Evolutionary conservation across 2,329 filamentous ascomycete genomes (phyloP), one percentile per base, ranked within the genome.

Genomic region (Phialocephala subalpina): DNA sequence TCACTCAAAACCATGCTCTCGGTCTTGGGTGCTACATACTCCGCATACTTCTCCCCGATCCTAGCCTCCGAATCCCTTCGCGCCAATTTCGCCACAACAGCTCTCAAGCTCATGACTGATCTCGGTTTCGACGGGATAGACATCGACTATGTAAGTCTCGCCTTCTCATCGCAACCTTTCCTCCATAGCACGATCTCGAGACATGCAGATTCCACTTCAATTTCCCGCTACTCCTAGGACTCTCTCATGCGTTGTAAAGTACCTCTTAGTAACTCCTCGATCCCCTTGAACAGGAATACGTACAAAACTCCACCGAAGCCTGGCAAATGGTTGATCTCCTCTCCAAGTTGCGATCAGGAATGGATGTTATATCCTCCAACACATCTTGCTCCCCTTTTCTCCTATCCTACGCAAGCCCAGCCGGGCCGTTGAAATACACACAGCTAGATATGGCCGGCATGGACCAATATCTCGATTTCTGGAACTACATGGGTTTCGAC

Each of bases 11-110:
- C 91, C 1, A 81, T 96, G 33, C 83, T 97, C 9, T 92, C 88
- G 52, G 92, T 97, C 70, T 93, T 93, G 57, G 93, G 93, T 33
- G 95, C 91, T 90, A 93, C 91, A 0, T 95, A 93, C 79, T 92
- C 90, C 1, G 81, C 84, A 70, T 92, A 92, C 77, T 94, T 97
- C 75, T 83, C 90, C 0, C 80, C 82, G 0, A 89, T 90, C 0
- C 87, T 89, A 11, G 87, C 86, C 65, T 90, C 89, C 0, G 82
- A 84, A 0, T 78, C 82, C 3, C 88, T 60, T 35, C 66, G 68
- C 14, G 35, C 57, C 3, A 64, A 36, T 6, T 69, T 72, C 47
- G 69, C 63, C 18, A 33, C 14, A 7, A 56, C 60, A 18, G 58
- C 67, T 4, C 45, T 72, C 18, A 58, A 35, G 22, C 29, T 69